These are phyloP conservation scores for Lojkania enalia DNA, from an alignment of 2,329 filamentous ascomycete species.

Conservation along the genomic window DNA sequence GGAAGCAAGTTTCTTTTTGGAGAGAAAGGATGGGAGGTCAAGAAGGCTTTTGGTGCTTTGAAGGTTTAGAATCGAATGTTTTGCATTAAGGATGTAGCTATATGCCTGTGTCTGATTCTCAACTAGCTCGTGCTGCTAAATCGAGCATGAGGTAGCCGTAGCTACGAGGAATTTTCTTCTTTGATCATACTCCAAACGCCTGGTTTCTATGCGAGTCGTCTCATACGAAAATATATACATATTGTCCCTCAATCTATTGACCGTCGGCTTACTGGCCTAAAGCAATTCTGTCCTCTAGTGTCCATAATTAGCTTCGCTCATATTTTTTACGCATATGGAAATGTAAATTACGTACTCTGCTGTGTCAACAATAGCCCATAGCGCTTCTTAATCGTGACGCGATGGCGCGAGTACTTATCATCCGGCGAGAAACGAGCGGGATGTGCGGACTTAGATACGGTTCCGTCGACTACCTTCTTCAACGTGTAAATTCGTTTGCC, in stretches of 20 bases:
- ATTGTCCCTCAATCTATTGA: neutral
- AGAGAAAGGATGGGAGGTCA: too few relatives aligned
- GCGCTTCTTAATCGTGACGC: slow-evolving; percentile 91
- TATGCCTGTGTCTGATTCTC: too few relatives aligned
- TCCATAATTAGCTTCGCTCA: neutral
- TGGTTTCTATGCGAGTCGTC: neutral
- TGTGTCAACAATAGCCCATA: slow-evolving; percentile 88
- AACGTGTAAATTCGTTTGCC: slow-evolving; percentile 95
- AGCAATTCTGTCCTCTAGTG: slow-evolving; percentile 10
- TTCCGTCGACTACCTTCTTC: slow-evolving; percentile 79
- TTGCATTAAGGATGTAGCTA: too few relatives aligned
- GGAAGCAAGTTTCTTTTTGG: too few relatives aligned
- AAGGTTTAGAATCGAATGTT: too few relatives aligned
- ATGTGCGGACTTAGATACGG: slow-evolving; percentile 94
- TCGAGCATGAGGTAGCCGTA: too few relatives aligned
- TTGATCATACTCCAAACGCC: neutral
- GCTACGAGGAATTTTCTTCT: too few relatives aligned
- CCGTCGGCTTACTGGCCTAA: slow-evolving; percentile 7
- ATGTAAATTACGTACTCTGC: slow-evolving; percentile 64
- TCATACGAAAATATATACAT: too few relatives aligned
- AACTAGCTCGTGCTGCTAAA: too few relatives aligned
- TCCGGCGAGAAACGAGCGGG: slow-evolving; percentile 96
- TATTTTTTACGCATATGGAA: too few relatives aligned
- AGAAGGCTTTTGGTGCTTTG: too few relatives aligned
- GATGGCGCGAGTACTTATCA: slow-evolving; percentile 95